A percentile compares a stretch with the other conserved stretches of the same genome.
These are phyloP conservation scores for Somion occarium DNA, from an alignment of 1,284 basidiomycete species.

Conservation along the genomic window DNA sequence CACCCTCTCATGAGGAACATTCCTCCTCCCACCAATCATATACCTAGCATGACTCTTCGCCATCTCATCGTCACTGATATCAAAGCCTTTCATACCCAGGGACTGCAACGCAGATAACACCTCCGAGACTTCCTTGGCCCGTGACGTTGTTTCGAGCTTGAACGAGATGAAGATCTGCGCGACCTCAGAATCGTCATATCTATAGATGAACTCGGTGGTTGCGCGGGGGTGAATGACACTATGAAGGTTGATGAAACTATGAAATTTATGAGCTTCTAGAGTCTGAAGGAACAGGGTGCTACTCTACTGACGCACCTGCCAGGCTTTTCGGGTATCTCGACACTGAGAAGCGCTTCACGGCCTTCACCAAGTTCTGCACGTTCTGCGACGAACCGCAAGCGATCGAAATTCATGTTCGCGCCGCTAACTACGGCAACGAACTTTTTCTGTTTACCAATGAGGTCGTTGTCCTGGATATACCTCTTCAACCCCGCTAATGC, in stretches of 20 bases:
- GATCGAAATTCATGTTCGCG: slow-evolving; percentile 99
- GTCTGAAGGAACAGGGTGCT: neutral
- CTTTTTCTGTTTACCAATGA: slow-evolving; percentile 78
- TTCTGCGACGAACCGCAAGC: slow-evolving; percentile 95
- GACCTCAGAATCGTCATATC: slow-evolving; percentile 65
- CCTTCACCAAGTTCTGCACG: slow-evolving; percentile 97
- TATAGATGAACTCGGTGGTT: slow-evolving; percentile 97
- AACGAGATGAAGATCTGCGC: slow-evolving; percentile 93
- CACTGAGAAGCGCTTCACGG: slow-evolving; percentile 87
- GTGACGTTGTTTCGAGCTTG: slow-evolving; percentile 64
- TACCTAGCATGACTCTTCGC: slow-evolving; percentile 94
- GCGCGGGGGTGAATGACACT: slow-evolving; percentile 85
- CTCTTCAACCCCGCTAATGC: slow-evolving; percentile 91
- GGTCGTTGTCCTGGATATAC: slow-evolving; percentile 78
- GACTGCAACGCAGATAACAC: slow-evolving; percentile 60
- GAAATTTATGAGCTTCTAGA: slow-evolving; percentile 4
- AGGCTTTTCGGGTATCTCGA: slow-evolving; percentile 89
- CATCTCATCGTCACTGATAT: slow-evolving; percentile 94
- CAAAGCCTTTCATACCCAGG: slow-evolving; percentile 77
- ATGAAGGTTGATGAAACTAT: slow-evolving; percentile 86
- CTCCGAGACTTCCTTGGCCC: slow-evolving; percentile 64
- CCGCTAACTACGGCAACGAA: slow-evolving; percentile 94
- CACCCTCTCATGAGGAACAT: slow-evolving; percentile 81
- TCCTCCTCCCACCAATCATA: slow-evolving; percentile 83
- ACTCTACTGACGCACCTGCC: slow-evolving; percentile 60